Base-by-base conservation (phyloP, 1,139 yeast genomes). In the Kurtzmaniella quercitrusa region DNA sequence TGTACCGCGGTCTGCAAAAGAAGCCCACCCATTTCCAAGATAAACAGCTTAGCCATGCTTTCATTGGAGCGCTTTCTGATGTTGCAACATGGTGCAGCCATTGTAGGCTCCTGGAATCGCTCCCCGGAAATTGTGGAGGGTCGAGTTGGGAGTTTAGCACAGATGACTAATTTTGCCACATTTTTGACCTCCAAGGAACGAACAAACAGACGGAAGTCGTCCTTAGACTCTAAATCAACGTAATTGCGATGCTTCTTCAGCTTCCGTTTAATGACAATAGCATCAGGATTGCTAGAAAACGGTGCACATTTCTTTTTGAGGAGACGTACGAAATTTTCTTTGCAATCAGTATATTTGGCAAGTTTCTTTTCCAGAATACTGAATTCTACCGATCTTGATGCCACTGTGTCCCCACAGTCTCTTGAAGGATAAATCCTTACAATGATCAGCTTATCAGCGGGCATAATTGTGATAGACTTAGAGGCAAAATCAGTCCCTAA, bases 141-240 rank as follows among this genome's bases (percentile, higher is more conserved):
- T 3, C 31, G 31, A 21, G 37, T 31, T 21, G 16, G 41, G 37
- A 19, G 25, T 36, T 10, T 41, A n/a, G 40, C 21, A 10, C 48
- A 45, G 42, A 68, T 55, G 23, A 56, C 50, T 48, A 70, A 58
- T 48, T 60, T 63, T 29, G 69, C 55, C 45, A 63, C 68, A 45
- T 62, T 68, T 54, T 73, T 73, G n/a, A 72, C 77, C 46, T 65
- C 62, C 50, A 73, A 63, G 42, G 81, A 75, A 48, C 83, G 66
- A 29, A 58, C 55, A 47, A 79, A 60, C 14, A 74, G 63, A 49
- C 62, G 69, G 55, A 73, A 79, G 49, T 78, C 82, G 11, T 63
- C 62, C 2, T 46, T 53, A 3, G 64, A 43, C 34, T 66, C 68
- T 53, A 79, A 63, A 9, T 62, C 50, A 4, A 77, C 73, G 50